Evolutionary conservation across 352 stramenopile species (phyloP).

Genomic region (Pythium monospermum): DNA sequence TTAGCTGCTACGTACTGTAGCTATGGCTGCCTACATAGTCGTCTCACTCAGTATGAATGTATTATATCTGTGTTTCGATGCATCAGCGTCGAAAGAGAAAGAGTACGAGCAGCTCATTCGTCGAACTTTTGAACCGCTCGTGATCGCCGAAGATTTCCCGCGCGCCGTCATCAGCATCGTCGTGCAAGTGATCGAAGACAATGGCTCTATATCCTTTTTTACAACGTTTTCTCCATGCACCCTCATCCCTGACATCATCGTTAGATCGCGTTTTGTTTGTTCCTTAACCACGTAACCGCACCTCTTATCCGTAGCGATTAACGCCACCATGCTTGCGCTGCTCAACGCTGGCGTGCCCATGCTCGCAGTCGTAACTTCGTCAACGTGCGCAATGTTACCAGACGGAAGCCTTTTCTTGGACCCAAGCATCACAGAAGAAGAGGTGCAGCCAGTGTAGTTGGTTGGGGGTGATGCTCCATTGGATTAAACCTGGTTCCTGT

Average conservation of each 20-base stretch:
- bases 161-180: conserved; percentile 84
- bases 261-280: too few species aligned
- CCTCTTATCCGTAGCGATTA: conserved; percentile 77
- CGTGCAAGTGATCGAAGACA: conserved; percentile 81
- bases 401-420: conserved; percentile 70
- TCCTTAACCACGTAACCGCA: too few species aligned
- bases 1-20: too few species aligned
- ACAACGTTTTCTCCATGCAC: too few species aligned
- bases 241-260: too few species aligned
- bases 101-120: conserved; percentile 82
- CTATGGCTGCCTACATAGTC: too few species aligned
- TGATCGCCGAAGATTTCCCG: conserved; percentile 66
- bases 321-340: conserved; percentile 68
- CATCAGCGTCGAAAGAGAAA: conserved; percentile 72
- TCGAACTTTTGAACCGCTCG: conserved; percentile 64
- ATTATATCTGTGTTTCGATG: neutral
- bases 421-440: conserved; percentile 60
- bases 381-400: conserved; percentile 57
- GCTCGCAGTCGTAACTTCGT: conserved; percentile 57
- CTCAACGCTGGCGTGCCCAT: conserved; percentile 82
- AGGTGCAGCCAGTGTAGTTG: too few species aligned
- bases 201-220: too few species aligned
- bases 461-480: too few species aligned
- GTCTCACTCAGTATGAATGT: too few species aligned
- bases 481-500: neutral